These are phyloP conservation scores for Globisporangium cystogenes DNA, from an alignment of 352 stramenopile genomes.

Conservation along the genomic window DNA sequence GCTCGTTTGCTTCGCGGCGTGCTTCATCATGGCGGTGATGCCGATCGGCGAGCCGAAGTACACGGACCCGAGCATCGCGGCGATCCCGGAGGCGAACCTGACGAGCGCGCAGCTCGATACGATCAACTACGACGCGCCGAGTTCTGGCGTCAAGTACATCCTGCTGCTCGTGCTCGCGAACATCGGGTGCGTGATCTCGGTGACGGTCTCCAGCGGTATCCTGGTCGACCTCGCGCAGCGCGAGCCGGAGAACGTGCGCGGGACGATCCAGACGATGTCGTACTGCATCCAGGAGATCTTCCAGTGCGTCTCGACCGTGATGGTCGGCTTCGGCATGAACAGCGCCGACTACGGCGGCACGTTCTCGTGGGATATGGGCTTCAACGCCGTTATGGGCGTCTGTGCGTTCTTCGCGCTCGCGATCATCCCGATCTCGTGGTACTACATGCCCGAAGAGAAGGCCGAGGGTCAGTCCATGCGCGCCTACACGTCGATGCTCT, in stretches of 20 bases:
- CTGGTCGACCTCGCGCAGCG: constrained; percentile 59
- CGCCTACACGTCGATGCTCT: constrained; percentile 23
- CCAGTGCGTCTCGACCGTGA: constrained; percentile 32
- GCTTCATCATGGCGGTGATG: constrained; percentile 30
- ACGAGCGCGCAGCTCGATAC: constrained; percentile 32
- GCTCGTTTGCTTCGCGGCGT: constrained; percentile 24
- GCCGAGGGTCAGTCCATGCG: constrained; percentile 13
- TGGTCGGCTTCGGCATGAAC: constrained; percentile 60
- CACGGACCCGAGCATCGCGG: constrained; percentile 27
- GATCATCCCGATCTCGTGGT: constrained; percentile 36
- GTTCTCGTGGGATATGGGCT: constrained; percentile 40
- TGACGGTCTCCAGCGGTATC: constrained; percentile 37
- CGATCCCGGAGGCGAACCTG: constrained; percentile 21
- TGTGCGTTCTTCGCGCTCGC: constrained; percentile 27
- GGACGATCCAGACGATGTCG: constrained; percentile 52
- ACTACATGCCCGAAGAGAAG: constrained; percentile 42
- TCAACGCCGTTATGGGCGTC: constrained; percentile 45
- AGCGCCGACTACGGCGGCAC: constrained; percentile 42
- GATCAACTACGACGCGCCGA: constrained; percentile 42
- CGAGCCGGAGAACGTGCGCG: constrained; percentile 37
- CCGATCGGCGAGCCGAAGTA: constrained; percentile 52
- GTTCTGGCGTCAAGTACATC: constrained; percentile 42
- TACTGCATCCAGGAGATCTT: constrained; percentile 30
- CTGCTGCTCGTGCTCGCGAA: constrained; percentile 58
- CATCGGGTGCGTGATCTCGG: constrained; percentile 44